Evolutionary conservation across 805 yeast species (phyloP).

Genomic region (Candida namnaoensis): DNA sequence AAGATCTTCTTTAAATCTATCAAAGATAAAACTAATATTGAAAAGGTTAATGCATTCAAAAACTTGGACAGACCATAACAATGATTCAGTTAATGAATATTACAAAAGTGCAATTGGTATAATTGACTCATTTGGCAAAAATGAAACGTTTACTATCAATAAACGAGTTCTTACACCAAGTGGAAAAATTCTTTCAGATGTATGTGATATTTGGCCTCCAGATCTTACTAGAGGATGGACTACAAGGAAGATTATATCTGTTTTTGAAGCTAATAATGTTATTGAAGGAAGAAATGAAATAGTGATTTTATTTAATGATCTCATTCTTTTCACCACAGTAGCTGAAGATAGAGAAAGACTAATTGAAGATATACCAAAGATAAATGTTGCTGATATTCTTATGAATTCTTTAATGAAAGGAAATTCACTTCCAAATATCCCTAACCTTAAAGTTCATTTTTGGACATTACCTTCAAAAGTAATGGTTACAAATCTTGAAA

Average conservation of each 20-base stretch:
- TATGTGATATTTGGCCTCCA: conserved; percentile 82
- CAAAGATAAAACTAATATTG: conserved; percentile 61
- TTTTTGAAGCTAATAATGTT: conserved; percentile 39
- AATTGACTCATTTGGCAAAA: conserved; percentile 75
- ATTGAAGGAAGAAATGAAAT: conserved; percentile 34
- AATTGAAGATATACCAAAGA: conserved; percentile 20
- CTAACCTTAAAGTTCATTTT: not conserved
- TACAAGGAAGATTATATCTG: conserved; percentile 75
- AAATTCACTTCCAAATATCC: conserved; percentile 34
- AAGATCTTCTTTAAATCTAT: conserved; percentile 61
- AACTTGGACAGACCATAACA: conserved; percentile 27
- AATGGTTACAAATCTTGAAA: not conserved
- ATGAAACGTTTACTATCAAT: conserved; percentile 38
- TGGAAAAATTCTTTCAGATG: conserved; percentile 77
- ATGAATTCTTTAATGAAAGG: conserved; percentile 90
- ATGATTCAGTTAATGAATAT: conserved; percentile 23
- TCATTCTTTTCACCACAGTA: conserved; percentile 55
- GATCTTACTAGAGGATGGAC: conserved; percentile 87
- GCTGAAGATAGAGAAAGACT: conserved; percentile 28
- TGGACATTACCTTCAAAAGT: not conserved
- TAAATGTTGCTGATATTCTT: conserved; percentile 67
- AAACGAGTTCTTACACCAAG: conserved; percentile 82
- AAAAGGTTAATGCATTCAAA: conserved; percentile 48
- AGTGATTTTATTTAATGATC: conserved; percentile 75
- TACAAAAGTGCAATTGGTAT: conserved; percentile 51